phyloP scores from a whole-genome alignment of 371 early-diverging fungal species.

The Syncephalastrum racemosum region DNA sequence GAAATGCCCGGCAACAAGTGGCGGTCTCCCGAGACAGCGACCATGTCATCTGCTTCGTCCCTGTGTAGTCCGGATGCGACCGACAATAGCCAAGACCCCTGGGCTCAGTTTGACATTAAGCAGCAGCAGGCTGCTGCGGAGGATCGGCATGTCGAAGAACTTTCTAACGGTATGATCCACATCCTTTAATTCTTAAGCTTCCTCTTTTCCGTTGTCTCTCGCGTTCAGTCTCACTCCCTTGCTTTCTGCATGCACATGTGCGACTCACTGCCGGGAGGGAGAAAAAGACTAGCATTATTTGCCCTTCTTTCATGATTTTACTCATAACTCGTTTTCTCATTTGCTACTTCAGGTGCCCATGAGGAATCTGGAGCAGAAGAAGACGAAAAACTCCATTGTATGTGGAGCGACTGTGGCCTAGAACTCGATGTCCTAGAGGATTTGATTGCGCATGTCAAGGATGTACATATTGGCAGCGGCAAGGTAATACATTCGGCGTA shows the following conservation, averaged over 20 bases:
- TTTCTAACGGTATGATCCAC: too few species aligned
- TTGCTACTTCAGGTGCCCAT: not conserved
- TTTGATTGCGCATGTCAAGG: constrained; percentile 23
- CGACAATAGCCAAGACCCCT: constrained; percentile 2
- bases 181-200: too few species aligned
- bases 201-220: not conserved
- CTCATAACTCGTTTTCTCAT: not conserved
- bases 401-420: constrained; percentile 16
- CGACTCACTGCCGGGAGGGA: too few species aligned
- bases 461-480: constrained; percentile 29
- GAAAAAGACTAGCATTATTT: too few species aligned
- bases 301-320: too few species aligned
- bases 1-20: constrained; percentile 21
- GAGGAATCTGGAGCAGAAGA: constrained; percentile 8
- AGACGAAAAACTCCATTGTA: constrained; percentile 17
- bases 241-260: too few species aligned
- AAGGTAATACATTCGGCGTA: constrained; percentile 17
- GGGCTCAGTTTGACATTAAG: too few species aligned
- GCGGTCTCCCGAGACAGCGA: constrained; percentile 10
- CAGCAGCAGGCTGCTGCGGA: too few species aligned
- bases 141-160: too few species aligned
- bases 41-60: constrained; percentile 9
- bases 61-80: constrained; percentile 14
- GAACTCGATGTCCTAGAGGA: constrained; percentile 18
- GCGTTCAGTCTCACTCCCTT: not conserved